phyloP scores from a whole-genome alignment of 108 stramenopile species.

The Skeletonema grethae region DNA sequence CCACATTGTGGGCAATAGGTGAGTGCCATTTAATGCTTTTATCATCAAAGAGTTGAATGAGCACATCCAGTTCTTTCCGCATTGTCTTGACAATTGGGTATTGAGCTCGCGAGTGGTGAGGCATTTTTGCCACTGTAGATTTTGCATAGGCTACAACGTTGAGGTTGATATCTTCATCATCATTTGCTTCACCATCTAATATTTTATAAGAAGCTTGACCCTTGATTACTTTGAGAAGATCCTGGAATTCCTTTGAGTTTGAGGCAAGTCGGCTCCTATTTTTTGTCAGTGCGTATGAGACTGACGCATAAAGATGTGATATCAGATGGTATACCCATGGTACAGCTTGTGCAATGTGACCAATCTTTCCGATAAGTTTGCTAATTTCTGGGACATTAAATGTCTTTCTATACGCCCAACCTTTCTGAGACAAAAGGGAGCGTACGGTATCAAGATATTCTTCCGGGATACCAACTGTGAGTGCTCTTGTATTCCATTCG shows the following conservation, averaged over 20 bases:
- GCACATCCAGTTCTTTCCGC: too few species aligned
- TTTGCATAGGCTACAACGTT: conserved; percentile 1
- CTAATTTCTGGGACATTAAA: conserved; percentile 2
- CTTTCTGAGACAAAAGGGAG: neutral
- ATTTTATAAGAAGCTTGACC: too few species aligned
- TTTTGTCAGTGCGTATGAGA: conserved; percentile 11
- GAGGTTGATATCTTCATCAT: too few species aligned
- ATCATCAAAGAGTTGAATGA: too few species aligned
- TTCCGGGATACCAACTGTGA: conserved; percentile 3
- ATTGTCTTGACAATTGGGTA: conserved; percentile 5
- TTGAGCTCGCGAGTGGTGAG: conserved; percentile 12
- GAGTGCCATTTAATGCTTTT: neutral
- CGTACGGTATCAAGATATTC: conserved; percentile 7
- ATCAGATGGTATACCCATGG: conserved; percentile 21
- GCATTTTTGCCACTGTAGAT: neutral
- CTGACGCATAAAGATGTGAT: conserved; percentile 19
- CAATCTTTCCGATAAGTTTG: conserved; percentile 15
- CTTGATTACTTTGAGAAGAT: neutral
- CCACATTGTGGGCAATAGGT: conserved; percentile 10
- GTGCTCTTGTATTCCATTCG: neutral
- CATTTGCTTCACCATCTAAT: too few species aligned
- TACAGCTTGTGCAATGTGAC: conserved; percentile 10
- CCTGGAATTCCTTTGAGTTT: conserved; percentile 1
- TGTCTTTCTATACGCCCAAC: neutral
- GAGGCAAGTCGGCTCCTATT: neutral